Evolutionary conservation across 139 green algal genomes (phyloP).

Genomic region (Picochlorum sp.): DNA sequence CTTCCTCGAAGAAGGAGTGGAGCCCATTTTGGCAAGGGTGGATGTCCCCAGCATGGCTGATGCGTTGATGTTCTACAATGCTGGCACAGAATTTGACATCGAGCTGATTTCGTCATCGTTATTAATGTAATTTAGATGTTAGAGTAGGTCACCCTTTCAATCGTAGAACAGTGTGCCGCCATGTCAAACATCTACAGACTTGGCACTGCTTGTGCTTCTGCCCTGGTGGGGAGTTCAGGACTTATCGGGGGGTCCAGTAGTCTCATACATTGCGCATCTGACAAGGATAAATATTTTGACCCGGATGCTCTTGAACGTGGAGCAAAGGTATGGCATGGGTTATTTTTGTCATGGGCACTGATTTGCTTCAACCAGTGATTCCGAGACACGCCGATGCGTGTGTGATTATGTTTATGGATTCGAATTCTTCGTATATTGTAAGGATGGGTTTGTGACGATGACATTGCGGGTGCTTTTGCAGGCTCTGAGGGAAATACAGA

Average conservation of each 20-base stretch:
- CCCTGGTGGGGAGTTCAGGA: too few relatives aligned
- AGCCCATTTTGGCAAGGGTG: constrained; percentile 41
- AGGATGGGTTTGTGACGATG: background rate
- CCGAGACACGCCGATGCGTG: too few relatives aligned
- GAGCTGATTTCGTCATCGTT: too few relatives aligned
- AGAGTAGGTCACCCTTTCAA: constrained; percentile 9
- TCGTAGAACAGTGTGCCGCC: background rate
- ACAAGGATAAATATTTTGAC: constrained; percentile 70
- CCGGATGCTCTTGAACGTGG: constrained; percentile 93
- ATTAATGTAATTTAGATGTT: too few relatives aligned
- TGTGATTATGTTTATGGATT: too few relatives aligned
- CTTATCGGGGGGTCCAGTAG: too few relatives aligned
- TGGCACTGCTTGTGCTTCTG: too few relatives aligned
- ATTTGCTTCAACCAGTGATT: too few relatives aligned
- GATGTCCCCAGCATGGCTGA: constrained; percentile 49
- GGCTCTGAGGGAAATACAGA: constrained; percentile 92
- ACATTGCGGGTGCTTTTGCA: background rate
- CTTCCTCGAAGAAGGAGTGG: constrained; percentile 27
- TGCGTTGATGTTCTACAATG: background rate
- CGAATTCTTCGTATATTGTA: too few relatives aligned
- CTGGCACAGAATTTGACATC: too few relatives aligned
- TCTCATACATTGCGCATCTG: constrained; percentile 12
- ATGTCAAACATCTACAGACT: too few relatives aligned
- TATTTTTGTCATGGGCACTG: background rate
- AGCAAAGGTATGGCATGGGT: constrained; percentile 50